Conservation (phyloP, 495 filamentous ascomycete genomes). For the Talaromyces trachyspermus region DNA sequence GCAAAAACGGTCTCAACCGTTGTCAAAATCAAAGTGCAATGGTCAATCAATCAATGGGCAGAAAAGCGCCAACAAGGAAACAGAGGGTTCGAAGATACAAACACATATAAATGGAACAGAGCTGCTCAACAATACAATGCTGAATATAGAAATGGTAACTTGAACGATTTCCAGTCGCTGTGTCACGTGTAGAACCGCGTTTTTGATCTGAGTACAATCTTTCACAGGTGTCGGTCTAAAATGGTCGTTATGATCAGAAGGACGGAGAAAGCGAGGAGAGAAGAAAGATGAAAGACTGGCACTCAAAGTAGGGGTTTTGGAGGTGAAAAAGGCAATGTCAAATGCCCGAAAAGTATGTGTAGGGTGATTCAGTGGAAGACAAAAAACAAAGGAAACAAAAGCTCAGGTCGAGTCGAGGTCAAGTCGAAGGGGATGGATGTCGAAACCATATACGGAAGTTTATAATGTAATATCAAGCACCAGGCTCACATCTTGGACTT, state of each 20-base stretch:
- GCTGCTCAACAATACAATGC: conserved; percentile 11
- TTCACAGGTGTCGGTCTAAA: neutral
- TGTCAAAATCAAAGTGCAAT: neutral
- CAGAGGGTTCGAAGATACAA: conserved; percentile 15
- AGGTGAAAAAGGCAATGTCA: conserved; percentile 12
- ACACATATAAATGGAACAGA: conserved; percentile 20
- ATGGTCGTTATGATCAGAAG: conserved; percentile 5
- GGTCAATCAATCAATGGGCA: neutral
- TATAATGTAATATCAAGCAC: conserved; percentile 93
- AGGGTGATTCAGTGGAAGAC: conserved; percentile 20
- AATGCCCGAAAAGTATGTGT: conserved; percentile 16
- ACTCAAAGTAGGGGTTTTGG: too few species aligned
- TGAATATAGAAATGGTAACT: conserved; percentile 3
- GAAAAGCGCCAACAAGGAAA: conserved; percentile 11
- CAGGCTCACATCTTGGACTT: conserved; percentile 92
- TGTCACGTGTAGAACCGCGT: neutral
- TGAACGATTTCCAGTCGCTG: conserved; percentile 3
- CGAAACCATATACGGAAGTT: neutral
- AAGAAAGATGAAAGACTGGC: conserved; percentile 1
- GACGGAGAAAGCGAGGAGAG: conserved; percentile 17
- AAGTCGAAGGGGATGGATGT: conserved; percentile 17
- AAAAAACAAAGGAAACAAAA: conserved; percentile 23
- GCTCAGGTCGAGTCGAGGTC: conserved; percentile 27
- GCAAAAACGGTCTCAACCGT: conserved; percentile 9
- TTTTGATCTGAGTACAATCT: neutral